Base-by-base conservation (phyloP, 257 asterid species). In the Penstemon newberryi region DNA sequence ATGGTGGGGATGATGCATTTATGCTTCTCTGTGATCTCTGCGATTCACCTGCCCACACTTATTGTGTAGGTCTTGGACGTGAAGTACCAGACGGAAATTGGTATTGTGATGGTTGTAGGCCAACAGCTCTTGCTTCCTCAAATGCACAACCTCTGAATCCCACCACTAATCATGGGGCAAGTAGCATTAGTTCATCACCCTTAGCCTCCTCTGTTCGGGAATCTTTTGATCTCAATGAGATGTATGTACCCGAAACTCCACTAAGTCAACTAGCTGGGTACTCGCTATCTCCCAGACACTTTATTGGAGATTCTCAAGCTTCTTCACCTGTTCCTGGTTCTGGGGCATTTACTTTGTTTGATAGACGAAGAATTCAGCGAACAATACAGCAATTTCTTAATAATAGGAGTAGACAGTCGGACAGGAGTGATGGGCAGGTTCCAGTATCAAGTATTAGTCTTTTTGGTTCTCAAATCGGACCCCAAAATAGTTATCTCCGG, bases 61-160 rank as follows among this genome's bases (percentile, higher is more conserved):
- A 84, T 39, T 89, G 95, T 69, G 96, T 89, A 50, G 96, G 96
- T 64, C 87, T 89, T 49, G 95, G 96, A 71, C 82, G 52, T 52
- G 96, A 92, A 75, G 98, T 89, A 19, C 98, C 98, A n/a, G 96
- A 89, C 13, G 98, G 95, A 63, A 86, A 89, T 79, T 92, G 98
- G 98, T 89, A 89, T 71, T 92, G 98, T 69, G 96, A 89, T 49
- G 92, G 89, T 75, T 92, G 98, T 75, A 88, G 89, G 42, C 96
- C 96, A 69, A 79, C 88, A 42, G 90, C 81, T 59, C 81, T 82
- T 66, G 86, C 83, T 68, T 82, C 89, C 60, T 77, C 78, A 54
- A 84, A 73, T 60, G 71, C 75, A 12, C 87, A 77, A 51, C 64
- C 78, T 74, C 49, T 78, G 73, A 74, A 75, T 78, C 80, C 82